phyloP scores from a whole-genome alignment of 495 filamentous ascomycete species.

The Penicillium waksmanii region DNA sequence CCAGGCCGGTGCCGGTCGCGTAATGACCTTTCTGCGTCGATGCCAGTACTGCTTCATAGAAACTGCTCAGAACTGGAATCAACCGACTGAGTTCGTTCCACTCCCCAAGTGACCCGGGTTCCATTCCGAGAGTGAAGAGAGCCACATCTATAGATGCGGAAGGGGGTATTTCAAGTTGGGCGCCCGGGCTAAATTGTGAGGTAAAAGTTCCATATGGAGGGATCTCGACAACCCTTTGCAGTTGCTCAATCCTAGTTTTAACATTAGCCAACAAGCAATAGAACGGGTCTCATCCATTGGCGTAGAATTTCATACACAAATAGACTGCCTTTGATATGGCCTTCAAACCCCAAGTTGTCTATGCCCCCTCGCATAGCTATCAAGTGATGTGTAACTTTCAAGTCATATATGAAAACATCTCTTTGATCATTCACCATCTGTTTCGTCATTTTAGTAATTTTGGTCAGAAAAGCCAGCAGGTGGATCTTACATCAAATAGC shows the following conservation, averaged over 20 bases:
- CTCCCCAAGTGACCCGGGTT: not conserved
- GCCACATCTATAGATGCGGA: constrained; percentile 1
- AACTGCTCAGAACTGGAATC: not conserved
- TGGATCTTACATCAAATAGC: constrained; percentile 20
- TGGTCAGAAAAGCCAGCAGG: not conserved
- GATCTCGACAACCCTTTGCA: constrained; percentile 11
- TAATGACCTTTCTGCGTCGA: not conserved
- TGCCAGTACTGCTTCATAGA: not conserved
- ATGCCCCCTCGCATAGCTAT: constrained; percentile 11
- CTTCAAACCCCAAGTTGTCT: constrained; percentile 18
- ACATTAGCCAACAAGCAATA: not conserved
- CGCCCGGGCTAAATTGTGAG: not conserved
- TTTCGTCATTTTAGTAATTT: not conserved
- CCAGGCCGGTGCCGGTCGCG: not conserved
- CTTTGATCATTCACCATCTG: constrained; percentile 18
- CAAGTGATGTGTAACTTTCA: constrained; percentile 6
- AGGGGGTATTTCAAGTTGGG: not conserved
- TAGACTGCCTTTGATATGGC: constrained; percentile 15
- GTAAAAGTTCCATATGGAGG: constrained; percentile 1
- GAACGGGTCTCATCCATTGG: not conserved
- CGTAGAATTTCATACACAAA: constrained; percentile 12
- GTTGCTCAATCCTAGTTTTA: constrained; percentile 15
- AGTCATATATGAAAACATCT: constrained; percentile 12
- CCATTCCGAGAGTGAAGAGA: constrained; percentile 1
- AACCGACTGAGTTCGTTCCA: not conserved